Percentiles rank a stretch among this genome's conserved stretches.
phyloP scores from a whole-genome alignment of 129 eudicot genomes.

The Centaurea solstitialis region DNA sequence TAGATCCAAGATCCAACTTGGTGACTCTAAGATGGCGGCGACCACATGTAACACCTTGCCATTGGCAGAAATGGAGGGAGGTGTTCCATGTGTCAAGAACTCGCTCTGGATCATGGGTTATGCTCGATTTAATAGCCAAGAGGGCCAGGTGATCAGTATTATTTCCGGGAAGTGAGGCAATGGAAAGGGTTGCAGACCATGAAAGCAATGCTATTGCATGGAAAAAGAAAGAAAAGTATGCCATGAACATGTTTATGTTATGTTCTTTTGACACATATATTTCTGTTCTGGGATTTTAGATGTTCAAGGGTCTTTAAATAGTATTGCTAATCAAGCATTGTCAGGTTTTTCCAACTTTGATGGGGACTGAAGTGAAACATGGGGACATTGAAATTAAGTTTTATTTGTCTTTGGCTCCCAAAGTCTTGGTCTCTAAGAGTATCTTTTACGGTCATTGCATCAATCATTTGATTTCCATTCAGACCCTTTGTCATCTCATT shows the following conservation, averaged over 20 bases:
- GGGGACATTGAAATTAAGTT: background rate
- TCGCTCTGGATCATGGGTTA: conserved; percentile 10
- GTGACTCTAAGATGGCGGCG: conserved; percentile 33
- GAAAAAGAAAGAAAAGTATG: conserved; percentile 11
- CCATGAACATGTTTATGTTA: conserved; percentile 6
- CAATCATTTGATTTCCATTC: too few species aligned
- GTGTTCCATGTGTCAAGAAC: conserved; percentile 29
- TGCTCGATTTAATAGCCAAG: conserved; percentile 28
- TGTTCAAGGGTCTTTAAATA: background rate
- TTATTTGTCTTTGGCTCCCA: background rate
- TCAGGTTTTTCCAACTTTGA: background rate
- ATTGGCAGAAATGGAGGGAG: conserved; percentile 33
- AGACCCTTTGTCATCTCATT: too few species aligned
- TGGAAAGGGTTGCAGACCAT: background rate
- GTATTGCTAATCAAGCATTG: background rate
- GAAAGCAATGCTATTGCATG: conserved; percentile 2
- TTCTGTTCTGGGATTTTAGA: background rate
- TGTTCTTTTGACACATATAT: background rate
- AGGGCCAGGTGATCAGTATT: conserved; percentile 28
- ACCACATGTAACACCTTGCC: conserved; percentile 41
- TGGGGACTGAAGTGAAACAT: too few species aligned
- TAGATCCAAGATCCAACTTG: conserved; percentile 16
- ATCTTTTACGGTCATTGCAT: too few species aligned
- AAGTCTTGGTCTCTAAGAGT: too few species aligned
- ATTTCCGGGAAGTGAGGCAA: background rate